phyloP scores from a whole-genome alignment of 1,139 yeast genomes.

The Saccharomyces hybrid region DNA sequence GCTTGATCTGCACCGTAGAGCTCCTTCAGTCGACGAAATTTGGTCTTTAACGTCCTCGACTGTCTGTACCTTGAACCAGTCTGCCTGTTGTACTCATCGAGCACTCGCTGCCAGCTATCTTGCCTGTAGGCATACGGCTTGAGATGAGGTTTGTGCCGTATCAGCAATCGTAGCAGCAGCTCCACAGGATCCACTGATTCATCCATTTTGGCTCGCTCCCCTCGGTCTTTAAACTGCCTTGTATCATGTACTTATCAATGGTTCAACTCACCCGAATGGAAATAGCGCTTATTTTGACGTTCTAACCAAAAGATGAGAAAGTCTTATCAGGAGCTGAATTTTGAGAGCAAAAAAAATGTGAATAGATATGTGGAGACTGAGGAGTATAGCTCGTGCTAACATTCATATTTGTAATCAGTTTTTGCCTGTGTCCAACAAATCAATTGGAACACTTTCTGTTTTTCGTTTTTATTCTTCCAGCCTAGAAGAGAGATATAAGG shows the following conservation, averaged over 20 bases:
- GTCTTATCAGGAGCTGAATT: not conserved
- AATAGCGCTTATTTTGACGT: constrained; percentile 1
- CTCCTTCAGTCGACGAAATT: constrained; percentile 23
- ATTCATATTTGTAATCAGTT: not conserved
- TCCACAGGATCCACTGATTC: constrained; percentile 5
- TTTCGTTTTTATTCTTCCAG: constrained; percentile 8
- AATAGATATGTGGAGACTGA: not conserved
- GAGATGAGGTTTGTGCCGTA: constrained; percentile 24
- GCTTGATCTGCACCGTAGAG: constrained; percentile 10
- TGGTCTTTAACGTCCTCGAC: constrained; percentile 25
- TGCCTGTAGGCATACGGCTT: constrained; percentile 24
- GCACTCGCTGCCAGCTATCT: constrained; percentile 24
- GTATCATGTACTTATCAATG: not conserved
- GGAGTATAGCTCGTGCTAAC: not conserved
- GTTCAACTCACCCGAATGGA: not conserved
- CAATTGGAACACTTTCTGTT: constrained; percentile 6
- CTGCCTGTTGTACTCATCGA: constrained; percentile 21
- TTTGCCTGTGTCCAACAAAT: not conserved
- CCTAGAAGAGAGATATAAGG: constrained; percentile 31
- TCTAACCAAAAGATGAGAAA: not conserved
- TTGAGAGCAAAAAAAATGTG: not conserved
- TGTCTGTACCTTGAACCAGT: constrained; percentile 24
- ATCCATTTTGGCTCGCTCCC: not conserved
- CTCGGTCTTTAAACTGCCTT: constrained; percentile 2
- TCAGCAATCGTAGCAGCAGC: constrained; percentile 18